Evolutionary conservation across 169 alveolate genomes (phyloP), one percentile per base, ranked within the genome.

Genomic region (Plasmodium inui): DNA sequence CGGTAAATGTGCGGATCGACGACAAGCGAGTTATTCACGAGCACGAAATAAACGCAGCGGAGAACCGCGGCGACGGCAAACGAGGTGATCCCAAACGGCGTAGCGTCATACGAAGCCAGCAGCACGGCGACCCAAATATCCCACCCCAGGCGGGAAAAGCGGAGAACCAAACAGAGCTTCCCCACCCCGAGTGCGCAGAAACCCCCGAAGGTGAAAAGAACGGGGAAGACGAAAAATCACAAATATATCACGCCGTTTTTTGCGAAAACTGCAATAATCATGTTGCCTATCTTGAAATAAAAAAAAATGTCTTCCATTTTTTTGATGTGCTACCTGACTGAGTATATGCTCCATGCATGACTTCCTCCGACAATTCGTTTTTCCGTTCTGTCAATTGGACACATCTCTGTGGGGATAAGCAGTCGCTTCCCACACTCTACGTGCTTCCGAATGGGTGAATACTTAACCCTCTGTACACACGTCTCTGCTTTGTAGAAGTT

Each of bases 241-340:
- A 34, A 88, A 79, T 37, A 61, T 88, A 88, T 88, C 72, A 88
- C 34, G 90, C 94, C 50, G 94, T 88, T 88, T 88, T 88, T 88
- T 88, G 94, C 34, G 83, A 61, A 57, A 88, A 88, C 30, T 88
- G 94, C 53, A 79, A 88, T 79, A 88, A 88, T 88, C 94, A 88
- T 37, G 71, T 88, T 79, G 94, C 94, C 9, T 88, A 88, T 53
- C 82, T 78, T 88, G 94, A 88, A 78, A 88, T 88, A 78, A 46
- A 88, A 88, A 79, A 88, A 57, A 55, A 67, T 28, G 41, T 88
- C 39, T 88, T 79, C 41, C 94, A 88, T 57, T 88, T 88, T 88
- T 88, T 88, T 80, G 94, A 88, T 78, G 94, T 88, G 22, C 37
- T 88, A 79, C 94, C 94, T 57, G 94, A 88, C 73, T 88, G 82